Percentiles rank a stretch among this genome's conserved stretches.
Evolutionary conservation across 225 moss, liverwort and hornwort species (phyloP).

Genomic region (Bryoerythrophyllum caledonicum): DNA sequence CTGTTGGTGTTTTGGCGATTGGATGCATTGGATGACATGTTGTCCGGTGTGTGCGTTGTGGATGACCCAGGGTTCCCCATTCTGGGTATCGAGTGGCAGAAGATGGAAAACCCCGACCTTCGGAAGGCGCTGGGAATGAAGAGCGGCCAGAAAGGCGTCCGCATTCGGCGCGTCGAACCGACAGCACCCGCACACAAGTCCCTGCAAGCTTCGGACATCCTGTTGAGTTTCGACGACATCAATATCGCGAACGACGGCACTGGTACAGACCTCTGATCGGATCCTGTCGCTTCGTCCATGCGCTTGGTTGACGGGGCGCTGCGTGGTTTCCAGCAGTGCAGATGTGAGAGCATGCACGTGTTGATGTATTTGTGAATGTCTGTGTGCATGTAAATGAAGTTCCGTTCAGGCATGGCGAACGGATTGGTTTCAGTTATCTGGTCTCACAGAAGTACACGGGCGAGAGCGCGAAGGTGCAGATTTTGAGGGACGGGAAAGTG

Average conservation of each 20-base stretch:
- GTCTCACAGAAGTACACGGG: slow-evolving; percentile 99
- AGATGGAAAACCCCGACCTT: slow-evolving; percentile 99
- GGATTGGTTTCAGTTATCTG: slow-evolving; percentile 98
- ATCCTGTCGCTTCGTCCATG: not conserved
- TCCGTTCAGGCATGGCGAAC: slow-evolving; percentile 99
- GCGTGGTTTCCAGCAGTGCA: not conserved
- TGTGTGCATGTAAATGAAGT: slow-evolving; percentile 73
- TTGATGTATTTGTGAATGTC: slow-evolving; percentile 50
- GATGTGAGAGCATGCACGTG: slow-evolving; percentile 22
- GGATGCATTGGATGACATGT: slow-evolving; percentile 14
- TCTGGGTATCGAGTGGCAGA: slow-evolving; percentile 98
- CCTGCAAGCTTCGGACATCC: slow-evolving; percentile 86
- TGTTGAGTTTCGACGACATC: slow-evolving; percentile 90
- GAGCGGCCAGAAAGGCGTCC: slow-evolving; percentile 86
- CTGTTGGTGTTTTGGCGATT: not conserved
- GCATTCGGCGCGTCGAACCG: slow-evolving; percentile 96
- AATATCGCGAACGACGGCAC: slow-evolving; percentile 99
- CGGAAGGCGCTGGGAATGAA: slow-evolving; percentile 96
- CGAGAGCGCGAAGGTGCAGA: slow-evolving; percentile 89
- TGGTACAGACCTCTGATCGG: slow-evolving; percentile 48
- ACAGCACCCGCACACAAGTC: slow-evolving; percentile 91
- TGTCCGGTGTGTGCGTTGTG: slow-evolving; percentile 12
- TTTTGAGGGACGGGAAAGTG: slow-evolving; percentile 78
- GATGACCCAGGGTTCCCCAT: slow-evolving; percentile 83
- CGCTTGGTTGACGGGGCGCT: not conserved